Percentiles rank a stretch among this genome's conserved stretches.
These are phyloP conservation scores for Tetrahymena borealis DNA, from an alignment of 73 alveolate genomes.

Conservation along the genomic window DNA sequence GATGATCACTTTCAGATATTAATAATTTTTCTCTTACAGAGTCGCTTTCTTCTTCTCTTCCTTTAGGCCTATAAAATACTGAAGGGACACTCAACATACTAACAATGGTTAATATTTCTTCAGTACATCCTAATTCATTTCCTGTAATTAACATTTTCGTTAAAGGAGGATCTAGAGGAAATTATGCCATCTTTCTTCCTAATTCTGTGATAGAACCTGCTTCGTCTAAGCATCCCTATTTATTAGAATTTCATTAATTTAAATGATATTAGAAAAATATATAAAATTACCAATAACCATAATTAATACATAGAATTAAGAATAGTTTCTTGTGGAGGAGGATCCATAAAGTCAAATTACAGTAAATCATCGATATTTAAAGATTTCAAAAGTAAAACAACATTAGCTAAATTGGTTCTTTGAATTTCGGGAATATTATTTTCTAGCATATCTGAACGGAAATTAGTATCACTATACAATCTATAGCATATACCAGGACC, in stretches of 20 bases:
- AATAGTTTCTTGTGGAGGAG: slow-evolving; percentile 99
- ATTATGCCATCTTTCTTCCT: slow-evolving; percentile 99
- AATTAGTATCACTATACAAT: slow-evolving; percentile 88
- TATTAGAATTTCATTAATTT: not conserved
- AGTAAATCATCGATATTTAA: slow-evolving; percentile 94
- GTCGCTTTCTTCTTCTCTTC: slow-evolving; percentile 96
- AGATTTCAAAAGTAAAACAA: slow-evolving; percentile 92
- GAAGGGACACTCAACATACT: slow-evolving; percentile 98
- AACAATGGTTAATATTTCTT: slow-evolving; percentile 95
- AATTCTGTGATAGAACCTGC: slow-evolving; percentile 95
- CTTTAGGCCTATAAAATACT: slow-evolving; percentile 98
- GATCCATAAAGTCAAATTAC: slow-evolving; percentile 99
- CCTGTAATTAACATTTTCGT: slow-evolving; percentile 96
- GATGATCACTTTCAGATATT: slow-evolving; percentile 99
- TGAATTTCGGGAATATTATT: slow-evolving; percentile 99
- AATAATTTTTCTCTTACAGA: slow-evolving; percentile 99
- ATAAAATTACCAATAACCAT: slow-evolving; percentile 78
- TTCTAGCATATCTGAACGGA: slow-evolving; percentile 93
- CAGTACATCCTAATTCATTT: slow-evolving; percentile 75
- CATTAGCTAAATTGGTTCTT: slow-evolving; percentile 99
- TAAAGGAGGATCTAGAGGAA: slow-evolving; percentile 98
- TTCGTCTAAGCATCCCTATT: slow-evolving; percentile 94
- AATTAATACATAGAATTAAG: slow-evolving; percentile 98
- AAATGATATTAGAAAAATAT: not conserved
- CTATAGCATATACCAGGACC: slow-evolving; percentile 99